Base-by-base conservation (phyloP, 1,284 basidiomycete species). In the Inonotus obliquus region DNA sequence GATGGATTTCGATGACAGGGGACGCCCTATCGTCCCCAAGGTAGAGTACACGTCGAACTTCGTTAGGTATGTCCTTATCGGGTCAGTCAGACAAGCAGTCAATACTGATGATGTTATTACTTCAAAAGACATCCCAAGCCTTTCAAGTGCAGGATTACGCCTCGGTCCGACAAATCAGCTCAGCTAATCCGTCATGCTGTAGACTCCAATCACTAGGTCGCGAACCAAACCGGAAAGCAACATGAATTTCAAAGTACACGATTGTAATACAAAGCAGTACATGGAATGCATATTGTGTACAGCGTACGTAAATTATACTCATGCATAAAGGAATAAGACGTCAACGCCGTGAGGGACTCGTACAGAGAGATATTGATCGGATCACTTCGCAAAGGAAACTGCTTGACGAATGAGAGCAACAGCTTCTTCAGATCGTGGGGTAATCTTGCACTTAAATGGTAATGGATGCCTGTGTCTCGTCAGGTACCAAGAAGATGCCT, bases 81-180 rank as follows among this genome's bases (percentile, higher is more conserved):
- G n/a, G n/a, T n/a, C n/a, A n/a, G 2, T 13, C 7, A 29, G 23
- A 9, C 21, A 6, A 21, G 5, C 17, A 10, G 9, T 37, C 17
- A 51, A 23, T 25, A 25, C 11, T 25, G 48, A 25, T 17, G 4
- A n/a, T 55, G n/a, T 41, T 4, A 23, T 17, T 21, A 17, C 35
- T 21, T 21, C 10, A n/a, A 27, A 38, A 63, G 59, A 10, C 54
- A 51, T 41, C 65, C 63, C 0, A 52, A 51, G 21, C 60, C 60
- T n/a, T 65, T 65, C 52, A 48, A 56, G 38, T 65, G 61, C 49
- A 37, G n/a, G 2, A 53, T 66, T n/a, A 62, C 37, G 23, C 65
- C 65, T 13, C 54, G 65, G 0, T 66, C 63, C 1, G 56, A 56
- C 17, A 45, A 39, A 17, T 48, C 58, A 4, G 47, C 27, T 29